Evolutionary conservation across 495 filamentous ascomycete genomes (phyloP), one percentile per base, ranked within the genome.

Genomic region (Aspergillus ellipticus): DNA sequence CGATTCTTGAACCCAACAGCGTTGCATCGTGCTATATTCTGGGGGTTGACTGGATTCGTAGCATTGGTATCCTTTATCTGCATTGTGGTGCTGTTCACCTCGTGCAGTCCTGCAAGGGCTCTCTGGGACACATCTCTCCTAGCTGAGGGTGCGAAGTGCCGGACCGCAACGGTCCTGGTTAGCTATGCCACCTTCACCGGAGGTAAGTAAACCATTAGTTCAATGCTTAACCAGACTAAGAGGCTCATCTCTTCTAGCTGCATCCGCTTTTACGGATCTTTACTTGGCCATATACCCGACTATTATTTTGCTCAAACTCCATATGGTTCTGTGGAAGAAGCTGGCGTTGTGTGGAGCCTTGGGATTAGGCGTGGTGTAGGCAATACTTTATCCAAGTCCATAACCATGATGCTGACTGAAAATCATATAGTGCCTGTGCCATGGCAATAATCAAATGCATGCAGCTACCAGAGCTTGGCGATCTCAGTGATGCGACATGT

Each of bases 261-360:
- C 58, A 1, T 79, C 73, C 7, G 75, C 72, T 0, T 66, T 74
- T 20, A 51, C 73, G 28, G 80, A 83, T 59, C 59, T 82, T 2
- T 79, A 76, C 26, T 70, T 83, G 20, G 78, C 79, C n/a, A 56
- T 77, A 0, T 79, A 80, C 37, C 79, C 80, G 0, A 62, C 65
- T 9, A 53, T 72, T 4, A 72, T 80, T 5, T 64, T 83, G 6
- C 74, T 66, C 51, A 69, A 65, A 15, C 61, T 83, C 6, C 72
- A 81, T 24, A 68, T 83, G 61, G 59, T 66, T 11, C 20, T 63
- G 6, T 66, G 66, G 60, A 79, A 80, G 62, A 80, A 79, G 60
- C 53, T 81, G 6, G 73, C 70, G 9, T 64, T 83, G 19, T 70
- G 66, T 22, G 52, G 58, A 1, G 71, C 76, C 16, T 61, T 83